These are phyloP conservation scores for Craterostigma plantagineum DNA, from an alignment of 257 asterid genomes.

Conservation along the genomic window DNA sequence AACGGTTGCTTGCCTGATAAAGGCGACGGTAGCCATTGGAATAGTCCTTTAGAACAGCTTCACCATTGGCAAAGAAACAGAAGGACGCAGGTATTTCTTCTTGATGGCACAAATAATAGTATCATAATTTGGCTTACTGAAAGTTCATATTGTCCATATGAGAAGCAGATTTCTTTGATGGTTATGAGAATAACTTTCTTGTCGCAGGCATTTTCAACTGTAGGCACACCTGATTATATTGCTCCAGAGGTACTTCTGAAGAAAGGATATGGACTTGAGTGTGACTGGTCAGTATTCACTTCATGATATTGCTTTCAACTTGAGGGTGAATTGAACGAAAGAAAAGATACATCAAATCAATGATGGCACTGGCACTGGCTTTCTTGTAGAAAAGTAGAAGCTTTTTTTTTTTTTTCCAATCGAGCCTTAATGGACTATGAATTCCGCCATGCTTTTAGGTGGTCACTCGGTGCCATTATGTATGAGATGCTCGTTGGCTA, in stretches of 20 bases:
- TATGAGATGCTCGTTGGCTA: conserved; percentile 90
- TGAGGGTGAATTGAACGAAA: background rate
- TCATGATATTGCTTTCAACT: background rate
- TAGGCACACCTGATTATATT: conserved; percentile 91
- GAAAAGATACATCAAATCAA: background rate
- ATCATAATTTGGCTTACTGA: background rate
- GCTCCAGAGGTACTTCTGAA: conserved; percentile 83
- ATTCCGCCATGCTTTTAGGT: conserved; percentile 29
- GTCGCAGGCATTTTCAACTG: conserved; percentile 80
- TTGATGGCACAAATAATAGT: background rate
- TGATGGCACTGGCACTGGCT: conserved; percentile 1
- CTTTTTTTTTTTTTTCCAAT: background rate
- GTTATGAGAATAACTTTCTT: background rate
- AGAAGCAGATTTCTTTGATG: background rate
- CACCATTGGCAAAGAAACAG: conserved; percentile 45
- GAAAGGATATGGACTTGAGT: conserved; percentile 76
- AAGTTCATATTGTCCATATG: background rate
- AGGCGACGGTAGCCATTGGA: conserved; percentile 25
- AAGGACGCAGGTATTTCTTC: conserved; percentile 23
- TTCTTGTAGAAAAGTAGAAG: background rate
- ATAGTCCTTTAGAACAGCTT: conserved; percentile 27
- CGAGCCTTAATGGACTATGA: conserved; percentile 1
- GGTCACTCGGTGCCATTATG: conserved; percentile 91
- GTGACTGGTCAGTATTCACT: conserved; percentile 58
- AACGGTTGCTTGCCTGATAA: conserved; percentile 23